A percentile compares a stretch with the other conserved stretches of the same genome.
Conservation (phyloP, 1,139 yeast genomes). For the Pichia sp. region DNA sequence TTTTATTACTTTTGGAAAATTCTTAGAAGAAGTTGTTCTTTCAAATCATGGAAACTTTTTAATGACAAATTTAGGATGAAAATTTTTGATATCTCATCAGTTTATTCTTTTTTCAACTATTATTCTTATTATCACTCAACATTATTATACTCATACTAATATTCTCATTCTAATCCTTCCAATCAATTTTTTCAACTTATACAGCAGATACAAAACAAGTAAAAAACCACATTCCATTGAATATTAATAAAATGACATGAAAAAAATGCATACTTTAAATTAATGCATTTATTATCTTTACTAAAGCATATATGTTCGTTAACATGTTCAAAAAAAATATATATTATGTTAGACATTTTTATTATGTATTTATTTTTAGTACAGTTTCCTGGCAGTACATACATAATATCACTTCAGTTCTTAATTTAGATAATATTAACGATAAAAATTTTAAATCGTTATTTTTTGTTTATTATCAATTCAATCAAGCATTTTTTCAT, state of each 20-base stretch:
- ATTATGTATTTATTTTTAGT: no score
- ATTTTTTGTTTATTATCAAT: neutral
- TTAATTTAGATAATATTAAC: no score
- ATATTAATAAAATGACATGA: neutral
- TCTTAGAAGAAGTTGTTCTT: slow-evolving; percentile 4
- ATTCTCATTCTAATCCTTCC: neutral
- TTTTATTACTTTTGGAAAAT: slow-evolving; percentile 6
- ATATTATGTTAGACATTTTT: no score
- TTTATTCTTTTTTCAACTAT: neutral
- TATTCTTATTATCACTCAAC: no score
- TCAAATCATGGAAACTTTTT: slow-evolving; percentile 3
- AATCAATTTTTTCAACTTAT: slow-evolving; percentile 2
- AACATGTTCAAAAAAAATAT: no score
- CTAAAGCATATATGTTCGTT: no score
- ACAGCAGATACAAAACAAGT: slow-evolving; percentile 8
- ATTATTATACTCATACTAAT: neutral
- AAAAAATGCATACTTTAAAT: no score
- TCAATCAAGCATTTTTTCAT: neutral
- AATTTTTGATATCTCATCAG: neutral
- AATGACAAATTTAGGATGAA: slow-evolving; percentile 7
- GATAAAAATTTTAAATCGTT: no score
- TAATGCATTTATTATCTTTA: no score
- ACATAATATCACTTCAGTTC: no score
- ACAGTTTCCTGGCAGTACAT: no score
- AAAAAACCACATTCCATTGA: neutral